Evolutionary conservation across 2,329 filamentous ascomycete genomes (phyloP).

Genomic region (Ambrosiella cleistominuta): DNA sequence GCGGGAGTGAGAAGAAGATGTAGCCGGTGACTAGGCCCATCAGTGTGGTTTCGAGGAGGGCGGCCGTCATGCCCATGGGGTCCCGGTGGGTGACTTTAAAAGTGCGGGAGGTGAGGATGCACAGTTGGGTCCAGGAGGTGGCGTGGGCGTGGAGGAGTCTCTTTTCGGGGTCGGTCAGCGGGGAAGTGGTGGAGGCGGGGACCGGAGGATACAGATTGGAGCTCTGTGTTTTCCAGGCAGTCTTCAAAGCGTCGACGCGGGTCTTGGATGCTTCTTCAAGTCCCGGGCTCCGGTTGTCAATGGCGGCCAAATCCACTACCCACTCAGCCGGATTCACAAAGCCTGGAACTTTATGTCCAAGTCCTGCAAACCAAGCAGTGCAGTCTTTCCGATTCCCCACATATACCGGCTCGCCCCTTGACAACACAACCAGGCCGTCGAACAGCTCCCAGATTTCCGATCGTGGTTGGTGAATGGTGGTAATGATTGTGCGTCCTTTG

Average conservation of each 20-base stretch:
- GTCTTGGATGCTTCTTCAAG: constrained; percentile 41
- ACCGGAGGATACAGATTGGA: not conserved
- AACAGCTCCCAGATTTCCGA: constrained; percentile 68
- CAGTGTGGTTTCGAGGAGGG: constrained; percentile 48
- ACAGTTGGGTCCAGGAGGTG: constrained; percentile 42
- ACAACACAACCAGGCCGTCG: constrained; percentile 52
- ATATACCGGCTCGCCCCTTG: constrained; percentile 50
- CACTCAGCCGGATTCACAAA: constrained; percentile 69
- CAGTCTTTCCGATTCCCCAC: constrained; percentile 42
- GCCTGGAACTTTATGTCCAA: constrained; percentile 44
- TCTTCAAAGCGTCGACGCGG: constrained; percentile 43
- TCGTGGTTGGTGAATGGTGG: constrained; percentile 60
- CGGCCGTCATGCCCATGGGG: constrained; percentile 56
- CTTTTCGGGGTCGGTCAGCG: constrained; percentile 12
- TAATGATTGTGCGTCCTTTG: constrained; percentile 53
- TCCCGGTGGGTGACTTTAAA: constrained; percentile 59
- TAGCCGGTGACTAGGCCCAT: constrained; percentile 60
- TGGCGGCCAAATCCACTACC: constrained; percentile 54
- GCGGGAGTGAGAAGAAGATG: constrained; percentile 49
- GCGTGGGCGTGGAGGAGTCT: constrained; percentile 26
- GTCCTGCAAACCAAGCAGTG: constrained; percentile 43
- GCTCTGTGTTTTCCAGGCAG: constrained; percentile 34
- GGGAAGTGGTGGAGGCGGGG: not conserved
- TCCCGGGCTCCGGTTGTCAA: constrained; percentile 53
- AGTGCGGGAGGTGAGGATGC: constrained; percentile 49